Evolutionary conservation across 345 rosid species (phyloP).

Genomic region (Citrus cavaleriei): DNA sequence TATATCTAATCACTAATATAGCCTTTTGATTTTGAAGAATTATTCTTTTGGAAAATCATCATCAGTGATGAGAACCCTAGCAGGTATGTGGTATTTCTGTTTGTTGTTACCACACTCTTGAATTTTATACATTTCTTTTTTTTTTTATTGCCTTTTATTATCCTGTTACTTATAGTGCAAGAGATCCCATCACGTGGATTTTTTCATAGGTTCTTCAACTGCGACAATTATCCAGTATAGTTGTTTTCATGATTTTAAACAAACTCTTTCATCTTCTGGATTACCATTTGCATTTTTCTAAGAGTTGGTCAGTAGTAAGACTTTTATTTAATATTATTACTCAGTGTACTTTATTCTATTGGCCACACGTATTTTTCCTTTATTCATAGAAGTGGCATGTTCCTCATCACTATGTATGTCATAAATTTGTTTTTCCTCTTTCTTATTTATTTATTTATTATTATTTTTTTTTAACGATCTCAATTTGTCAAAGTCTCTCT

Average conservation of each 20-base stretch:
- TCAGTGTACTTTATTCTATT: not conserved
- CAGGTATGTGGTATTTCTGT: conserved; percentile 51
- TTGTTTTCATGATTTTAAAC: not conserved
- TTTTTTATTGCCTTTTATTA: not conserved
- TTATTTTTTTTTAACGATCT: not conserved
- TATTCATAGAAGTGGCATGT: not conserved
- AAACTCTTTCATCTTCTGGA: not conserved
- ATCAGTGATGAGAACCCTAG: conserved; percentile 87
- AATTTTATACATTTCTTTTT: not conserved
- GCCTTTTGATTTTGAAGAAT: conserved; percentile 51
- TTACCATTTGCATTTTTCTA: not conserved
- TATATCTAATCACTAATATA: conserved; percentile 7
- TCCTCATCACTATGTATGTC: not conserved
- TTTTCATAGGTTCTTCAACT: not conserved
- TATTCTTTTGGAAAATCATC: conserved; percentile 95
- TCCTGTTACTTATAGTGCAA: not conserved
- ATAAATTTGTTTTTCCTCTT: not conserved
- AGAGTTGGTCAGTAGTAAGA: not conserved
- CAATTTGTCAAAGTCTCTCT: not conserved
- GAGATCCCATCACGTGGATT: not conserved
- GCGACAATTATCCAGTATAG: not conserved
- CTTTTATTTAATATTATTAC: too few species aligned
- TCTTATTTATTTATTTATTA: not conserved
- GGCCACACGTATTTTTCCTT: not conserved
- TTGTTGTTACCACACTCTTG: not conserved